Evolutionary conservation across 495 filamentous ascomycete genomes (phyloP).

Genomic region (Parathielavia appendiculata): DNA sequence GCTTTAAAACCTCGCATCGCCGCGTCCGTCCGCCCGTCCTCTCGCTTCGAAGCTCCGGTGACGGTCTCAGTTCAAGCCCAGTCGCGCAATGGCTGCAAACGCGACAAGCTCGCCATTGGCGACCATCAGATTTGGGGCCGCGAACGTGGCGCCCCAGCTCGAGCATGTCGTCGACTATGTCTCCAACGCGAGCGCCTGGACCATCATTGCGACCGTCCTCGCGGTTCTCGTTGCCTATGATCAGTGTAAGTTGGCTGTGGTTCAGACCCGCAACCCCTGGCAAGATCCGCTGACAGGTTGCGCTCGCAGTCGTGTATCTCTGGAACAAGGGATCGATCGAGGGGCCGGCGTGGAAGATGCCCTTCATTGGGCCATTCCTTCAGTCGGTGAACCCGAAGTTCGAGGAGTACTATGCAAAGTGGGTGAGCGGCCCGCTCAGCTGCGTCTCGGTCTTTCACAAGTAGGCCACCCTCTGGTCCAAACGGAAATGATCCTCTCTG

Average conservation of each 20-base stretch:
- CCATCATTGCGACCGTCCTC: constrained; percentile 59
- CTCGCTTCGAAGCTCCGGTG: not conserved
- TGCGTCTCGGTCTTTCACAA: constrained; percentile 99
- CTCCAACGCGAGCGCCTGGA: constrained; percentile 56
- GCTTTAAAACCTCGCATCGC: not conserved
- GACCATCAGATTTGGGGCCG: constrained; percentile 52
- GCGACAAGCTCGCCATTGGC: constrained; percentile 69
- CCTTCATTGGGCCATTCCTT: constrained; percentile 95
- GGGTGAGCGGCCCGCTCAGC: constrained; percentile 82
- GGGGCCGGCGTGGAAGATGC: constrained; percentile 78
- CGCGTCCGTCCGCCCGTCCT: not conserved
- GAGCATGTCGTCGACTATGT: constrained; percentile 42
- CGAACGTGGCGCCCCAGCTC: constrained; percentile 38
- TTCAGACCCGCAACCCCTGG: not conserved
- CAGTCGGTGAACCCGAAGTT: constrained; percentile 90
- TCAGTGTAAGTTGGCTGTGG: constrained; percentile 58
- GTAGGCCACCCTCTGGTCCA: constrained; percentile 50
- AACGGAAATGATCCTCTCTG: no score
- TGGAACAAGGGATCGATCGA: constrained; percentile 79
- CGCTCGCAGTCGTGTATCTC: constrained; percentile 68
- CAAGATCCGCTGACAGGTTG: constrained; percentile 8
- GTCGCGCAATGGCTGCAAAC: constrained; percentile 56
- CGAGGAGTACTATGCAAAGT: constrained; percentile 84
- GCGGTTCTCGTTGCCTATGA: constrained; percentile 73
- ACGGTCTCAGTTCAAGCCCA: constrained; percentile 5